A percentile compares a stretch with the other conserved stretches of the same genome.
Evolutionary conservation across 2,329 filamentous ascomycete genomes (phyloP).

Genomic region (Venturia asperata): DNA sequence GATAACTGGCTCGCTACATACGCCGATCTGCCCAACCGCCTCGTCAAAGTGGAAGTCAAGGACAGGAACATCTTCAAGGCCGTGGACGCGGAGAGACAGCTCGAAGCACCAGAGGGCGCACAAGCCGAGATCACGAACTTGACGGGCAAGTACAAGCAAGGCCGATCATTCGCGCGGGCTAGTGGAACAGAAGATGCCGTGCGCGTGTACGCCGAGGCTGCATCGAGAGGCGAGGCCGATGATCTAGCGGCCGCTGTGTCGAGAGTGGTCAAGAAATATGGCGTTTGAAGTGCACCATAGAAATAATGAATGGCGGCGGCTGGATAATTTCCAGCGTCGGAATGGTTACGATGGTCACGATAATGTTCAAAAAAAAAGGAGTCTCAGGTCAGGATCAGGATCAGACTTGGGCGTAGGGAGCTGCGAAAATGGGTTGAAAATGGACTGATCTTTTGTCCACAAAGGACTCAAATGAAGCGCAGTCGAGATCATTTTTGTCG

Average conservation of each 20-base stretch:
- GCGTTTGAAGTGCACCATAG: not conserved
- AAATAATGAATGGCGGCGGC: not conserved
- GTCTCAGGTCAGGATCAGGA: not conserved
- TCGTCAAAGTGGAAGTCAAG: constrained; percentile 85
- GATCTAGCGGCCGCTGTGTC: constrained; percentile 81
- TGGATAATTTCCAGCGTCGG: not conserved
- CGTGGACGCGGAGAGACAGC: constrained; percentile 82
- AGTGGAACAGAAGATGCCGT: constrained; percentile 95
- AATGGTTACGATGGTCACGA: constrained; percentile 1
- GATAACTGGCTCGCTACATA: constrained; percentile 92
- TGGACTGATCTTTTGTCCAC: not conserved
- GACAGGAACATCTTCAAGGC: constrained; percentile 87
- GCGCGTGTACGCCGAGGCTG: constrained; percentile 91
- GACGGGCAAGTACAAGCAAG: constrained; percentile 85
- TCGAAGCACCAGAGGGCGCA: constrained; percentile 69
- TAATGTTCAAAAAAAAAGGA: not conserved
- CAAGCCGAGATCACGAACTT: constrained; percentile 81
- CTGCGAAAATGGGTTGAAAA: not conserved
- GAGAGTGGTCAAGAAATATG: constrained; percentile 53
- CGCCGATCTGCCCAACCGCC: constrained; percentile 85
- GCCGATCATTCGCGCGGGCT: constrained; percentile 82
- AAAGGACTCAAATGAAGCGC: too few relatives aligned
- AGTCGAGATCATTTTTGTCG: too few relatives aligned
- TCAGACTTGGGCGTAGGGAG: not conserved
- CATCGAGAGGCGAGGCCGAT: constrained; percentile 80